phyloP scores from a whole-genome alignment of 441 rosid genomes.

The Pelargonium australe region DNA sequence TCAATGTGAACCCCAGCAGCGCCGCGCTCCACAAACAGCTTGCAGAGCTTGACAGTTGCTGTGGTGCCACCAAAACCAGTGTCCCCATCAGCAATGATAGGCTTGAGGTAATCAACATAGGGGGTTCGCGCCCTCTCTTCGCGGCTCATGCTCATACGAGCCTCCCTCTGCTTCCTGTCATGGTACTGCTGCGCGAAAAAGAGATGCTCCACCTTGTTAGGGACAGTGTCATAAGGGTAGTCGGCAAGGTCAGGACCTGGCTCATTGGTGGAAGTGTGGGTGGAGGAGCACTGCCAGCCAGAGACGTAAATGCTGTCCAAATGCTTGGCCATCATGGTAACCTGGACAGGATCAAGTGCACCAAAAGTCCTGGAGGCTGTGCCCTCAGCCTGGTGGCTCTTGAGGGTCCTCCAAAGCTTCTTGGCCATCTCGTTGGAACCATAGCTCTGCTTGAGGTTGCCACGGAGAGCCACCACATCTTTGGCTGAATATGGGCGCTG shows the following conservation, averaged over 20 bases:
- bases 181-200: conserved; percentile 89
- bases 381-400: conserved; percentile 74
- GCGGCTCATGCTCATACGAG: conserved; percentile 75
- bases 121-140: conserved; percentile 85
- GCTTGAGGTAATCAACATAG: conserved; percentile 71
- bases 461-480: conserved; percentile 78
- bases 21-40: conserved; percentile 85
- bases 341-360: conserved; percentile 87
- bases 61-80: conserved; percentile 91
- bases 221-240: conserved; percentile 88
- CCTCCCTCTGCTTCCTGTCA: conserved; percentile 85
- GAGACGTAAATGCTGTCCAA: conserved; percentile 80
- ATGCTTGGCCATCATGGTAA: conserved; percentile 89
- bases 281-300: conserved; percentile 97
- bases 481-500: conserved; percentile 68
- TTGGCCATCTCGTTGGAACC: conserved; percentile 84
- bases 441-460: conserved; percentile 67
- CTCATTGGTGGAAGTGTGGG: conserved; percentile 76
- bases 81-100: conserved; percentile 93
- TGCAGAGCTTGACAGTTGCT: conserved; percentile 87
- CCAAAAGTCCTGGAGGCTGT: conserved; percentile 88
- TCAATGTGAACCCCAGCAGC: conserved; percentile 94
- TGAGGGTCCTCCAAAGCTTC: conserved; percentile 84
- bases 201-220: conserved; percentile 85
- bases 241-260: conserved; percentile 97